phyloP scores from a whole-genome alignment of 2,329 filamentous ascomycete genomes.

The Pseudogymnoascus pannorum region DNA sequence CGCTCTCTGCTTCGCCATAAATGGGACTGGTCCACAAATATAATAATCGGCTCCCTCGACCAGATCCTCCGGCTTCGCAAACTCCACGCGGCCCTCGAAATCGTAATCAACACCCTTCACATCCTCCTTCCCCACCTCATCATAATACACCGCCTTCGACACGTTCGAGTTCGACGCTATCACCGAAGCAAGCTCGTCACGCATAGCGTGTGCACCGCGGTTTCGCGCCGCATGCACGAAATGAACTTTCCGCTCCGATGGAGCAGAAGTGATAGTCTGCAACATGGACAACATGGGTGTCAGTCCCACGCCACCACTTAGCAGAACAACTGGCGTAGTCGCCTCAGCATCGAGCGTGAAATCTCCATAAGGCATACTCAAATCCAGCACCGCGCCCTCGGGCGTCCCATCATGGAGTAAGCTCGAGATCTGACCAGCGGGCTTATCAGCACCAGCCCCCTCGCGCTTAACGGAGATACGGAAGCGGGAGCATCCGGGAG shows the following conservation, averaged over 20 bases:
- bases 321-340: conserved; percentile 52
- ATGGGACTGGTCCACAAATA: neutral
- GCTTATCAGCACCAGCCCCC: conserved; percentile 26
- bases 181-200: conserved; percentile 35
- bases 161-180: neutral
- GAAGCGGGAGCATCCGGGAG: conserved; percentile 45
- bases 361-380: conserved; percentile 49
- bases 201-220: conserved; percentile 47
- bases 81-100: conserved; percentile 2
- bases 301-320: conserved; percentile 61
- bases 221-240: conserved; percentile 56
- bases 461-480: conserved; percentile 68
- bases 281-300: conserved; percentile 61
- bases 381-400: conserved; percentile 45
- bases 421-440: conserved; percentile 46
- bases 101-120: conserved; percentile 10
- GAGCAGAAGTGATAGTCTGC: conserved; percentile 36
- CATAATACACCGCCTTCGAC: conserved; percentile 6
- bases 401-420: conserved; percentile 41
- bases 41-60: conserved; percentile 5
- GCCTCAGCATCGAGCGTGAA: conserved; percentile 50
- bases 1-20: neutral
- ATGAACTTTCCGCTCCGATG: conserved; percentile 41
- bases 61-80: neutral
- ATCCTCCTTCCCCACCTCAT: neutral